Base-by-base conservation (phyloP, 2,329 filamentous ascomycete species). In the Trichothecium roseum region DNA sequence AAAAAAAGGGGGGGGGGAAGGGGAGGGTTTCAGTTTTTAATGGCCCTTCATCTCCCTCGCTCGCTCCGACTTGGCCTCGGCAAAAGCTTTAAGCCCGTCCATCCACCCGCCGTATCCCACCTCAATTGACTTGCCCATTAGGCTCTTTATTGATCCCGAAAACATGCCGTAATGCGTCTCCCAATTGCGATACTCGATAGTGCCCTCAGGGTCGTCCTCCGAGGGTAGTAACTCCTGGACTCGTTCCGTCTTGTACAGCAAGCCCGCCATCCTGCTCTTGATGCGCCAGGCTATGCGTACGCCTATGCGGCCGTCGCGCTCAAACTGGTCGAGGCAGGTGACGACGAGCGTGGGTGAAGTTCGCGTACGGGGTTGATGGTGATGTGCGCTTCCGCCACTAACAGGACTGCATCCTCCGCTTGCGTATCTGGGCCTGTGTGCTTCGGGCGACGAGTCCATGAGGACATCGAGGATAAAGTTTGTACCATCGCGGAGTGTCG, bases 91-190 rank as follows among this genome's bases (percentile, higher is more conserved):
- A 2, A 68, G 39, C 22, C 59, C 62, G 20, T 50, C 48, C 42
- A 50, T 55, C 55, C 61, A 66, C 36, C 50, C 53, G 24, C 49
- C 51, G 38, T 64, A 60, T 13, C 54, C 56, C 8, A 43, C 48
- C 30, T 48, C 40, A 18, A 68, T 41, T 42, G 48, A 42, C 6
- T 32, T 35, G 2, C 57, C 58, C 18, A 57, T 54, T 2, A 50
- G 43, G 18, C 44, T 28, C 45, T 47, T 55, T 13, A 65, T 50
- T 10, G 56, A 47, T 4, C 49, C 48, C 8, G 52, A 56, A 38
- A 66, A 27, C 5, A 52, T 33, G 0, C 64, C 62, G 28, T 59
- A 57, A 42, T 64, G 65, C n/a, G 63, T 67, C 53, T 68, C 63
- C 56, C 56, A 65, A 48, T 55, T 60, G 10, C 39, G 45, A 44